phyloP scores from a whole-genome alignment of 2,329 filamentous ascomycete genomes.

The Monosporascus sp. region DNA sequence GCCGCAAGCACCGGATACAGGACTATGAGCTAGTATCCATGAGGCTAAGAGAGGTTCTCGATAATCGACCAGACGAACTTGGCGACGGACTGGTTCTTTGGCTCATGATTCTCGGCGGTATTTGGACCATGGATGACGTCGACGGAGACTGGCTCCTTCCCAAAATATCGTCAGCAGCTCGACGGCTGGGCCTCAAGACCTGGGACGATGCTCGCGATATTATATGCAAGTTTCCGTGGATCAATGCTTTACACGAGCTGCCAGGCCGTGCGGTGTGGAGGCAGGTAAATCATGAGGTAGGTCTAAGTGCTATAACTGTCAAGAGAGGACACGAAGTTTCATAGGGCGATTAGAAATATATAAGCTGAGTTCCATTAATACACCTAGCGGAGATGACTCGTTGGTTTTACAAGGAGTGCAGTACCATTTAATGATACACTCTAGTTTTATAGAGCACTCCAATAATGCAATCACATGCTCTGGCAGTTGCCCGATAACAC shows the following conservation, averaged over 20 bases:
- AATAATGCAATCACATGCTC: too few species aligned
- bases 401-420: too few species aligned
- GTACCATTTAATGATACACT: too few species aligned
- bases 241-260: conserved; percentile 1
- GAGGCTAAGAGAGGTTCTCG: conserved; percentile 1
- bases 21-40: neutral
- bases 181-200: neutral
- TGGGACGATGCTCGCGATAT: neutral
- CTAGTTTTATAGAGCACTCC: too few species aligned
- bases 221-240: conserved; percentile 2
- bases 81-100: conserved; percentile 1
- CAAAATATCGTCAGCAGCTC: neutral
- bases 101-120: conserved; percentile 1
- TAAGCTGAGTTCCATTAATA: too few species aligned
- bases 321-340: too few species aligned
- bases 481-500: too few species aligned
- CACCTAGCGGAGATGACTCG: too few species aligned
- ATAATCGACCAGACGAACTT: neutral
- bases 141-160: neutral
- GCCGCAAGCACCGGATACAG: neutral
- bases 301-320: too few species aligned
- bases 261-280: neutral
- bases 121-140: neutral
- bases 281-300: neutral
- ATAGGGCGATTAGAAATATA: too few species aligned